phyloP scores from a whole-genome alignment of 1,284 basidiomycete genomes.

The Microbotryum intermedium region DNA sequence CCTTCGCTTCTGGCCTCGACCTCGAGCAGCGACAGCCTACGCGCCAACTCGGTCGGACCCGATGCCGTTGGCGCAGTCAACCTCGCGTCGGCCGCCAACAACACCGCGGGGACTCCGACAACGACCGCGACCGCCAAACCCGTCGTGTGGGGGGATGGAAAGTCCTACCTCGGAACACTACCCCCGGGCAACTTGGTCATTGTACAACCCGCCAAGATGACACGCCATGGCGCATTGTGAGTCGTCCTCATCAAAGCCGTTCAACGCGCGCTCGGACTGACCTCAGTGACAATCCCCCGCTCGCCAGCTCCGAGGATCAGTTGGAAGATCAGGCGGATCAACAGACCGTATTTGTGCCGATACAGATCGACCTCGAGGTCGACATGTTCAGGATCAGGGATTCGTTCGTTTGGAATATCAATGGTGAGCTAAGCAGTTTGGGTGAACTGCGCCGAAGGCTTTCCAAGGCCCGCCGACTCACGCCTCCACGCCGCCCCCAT shows the following conservation, averaged over 20 bases:
- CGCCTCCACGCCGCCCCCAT: background rate
- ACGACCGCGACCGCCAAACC: background rate
- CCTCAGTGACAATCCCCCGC: background rate
- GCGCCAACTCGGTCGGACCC: background rate
- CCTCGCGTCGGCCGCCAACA: slow-evolving; percentile 43
- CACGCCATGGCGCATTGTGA: slow-evolving; percentile 61
- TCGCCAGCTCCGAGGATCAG: slow-evolving; percentile 54
- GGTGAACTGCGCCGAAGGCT: background rate
- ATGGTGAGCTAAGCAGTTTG: slow-evolving; percentile 46
- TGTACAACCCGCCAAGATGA: slow-evolving; percentile 51
- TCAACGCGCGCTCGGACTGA: background rate
- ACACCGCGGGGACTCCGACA: background rate
- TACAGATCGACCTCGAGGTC: slow-evolving; percentile 90
- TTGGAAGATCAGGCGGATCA: slow-evolving; percentile 56
- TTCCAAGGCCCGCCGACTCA: background rate
- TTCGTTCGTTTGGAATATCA: slow-evolving; percentile 92
- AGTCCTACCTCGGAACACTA: slow-evolving; percentile 79
- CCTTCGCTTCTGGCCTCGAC: too few relatives aligned
- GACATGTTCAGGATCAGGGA: slow-evolving; percentile 85
- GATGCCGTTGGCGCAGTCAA: slow-evolving; percentile 11
- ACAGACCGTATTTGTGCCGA: slow-evolving; percentile 57
- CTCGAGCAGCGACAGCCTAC: too few relatives aligned
- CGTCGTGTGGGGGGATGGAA: slow-evolving; percentile 53
- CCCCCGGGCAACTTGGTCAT: slow-evolving; percentile 72
- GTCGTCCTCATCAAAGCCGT: slow-evolving; percentile 35